Evolutionary conservation across 2,329 filamentous ascomycete genomes (phyloP), one percentile per base, ranked within the genome.

Genomic region (Proliferodiscus dingleyae): DNA sequence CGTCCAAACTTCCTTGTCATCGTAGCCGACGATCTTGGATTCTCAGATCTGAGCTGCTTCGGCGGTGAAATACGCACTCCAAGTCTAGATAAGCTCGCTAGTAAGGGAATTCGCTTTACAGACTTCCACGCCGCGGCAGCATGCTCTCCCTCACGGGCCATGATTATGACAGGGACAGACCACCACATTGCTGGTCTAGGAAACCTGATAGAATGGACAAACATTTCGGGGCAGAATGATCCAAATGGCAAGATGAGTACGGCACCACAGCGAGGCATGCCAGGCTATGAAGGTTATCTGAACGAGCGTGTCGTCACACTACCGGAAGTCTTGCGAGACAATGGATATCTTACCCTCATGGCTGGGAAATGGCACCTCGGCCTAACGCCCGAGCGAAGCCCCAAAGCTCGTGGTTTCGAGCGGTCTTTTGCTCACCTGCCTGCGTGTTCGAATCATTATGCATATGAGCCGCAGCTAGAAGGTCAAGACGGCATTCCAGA

Each of bases 111-210:
- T 22, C 72, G 76, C 3, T 75, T 80, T 54, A 79, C 76, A 0
- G 74, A 77, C 49, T 80, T 80, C 58, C 77, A 81, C 55, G 73
- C 77, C 1, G 77, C 78, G 0, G 74, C 77, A 18, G 75, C 77
- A 49, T 81, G 77, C 61, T 80, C 76, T 46, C 78, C 77, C 16
- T 78, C 74, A 4, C 68, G 77, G 42, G 72, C 76, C 37, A 81
- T 81, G 77, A 71, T 81, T 43, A 72, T 80, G 66, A 77, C 74
- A 1, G 77, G 77, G 2, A 78, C 75, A 3, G 72, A 77, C 52
- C 69, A 77, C 51, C 73, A 71, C 50, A 71, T 71, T 47, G 68
- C 68, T 8, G 67, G 75, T 3, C 62, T 78, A 1, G 75, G 74
- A 2, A 75, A 74, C 43, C 60, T 77, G 49, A 70, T 72, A 46